Base-by-base conservation (phyloP, 306 rosid genomes). In the Gastrolobium bilobum region DNA sequence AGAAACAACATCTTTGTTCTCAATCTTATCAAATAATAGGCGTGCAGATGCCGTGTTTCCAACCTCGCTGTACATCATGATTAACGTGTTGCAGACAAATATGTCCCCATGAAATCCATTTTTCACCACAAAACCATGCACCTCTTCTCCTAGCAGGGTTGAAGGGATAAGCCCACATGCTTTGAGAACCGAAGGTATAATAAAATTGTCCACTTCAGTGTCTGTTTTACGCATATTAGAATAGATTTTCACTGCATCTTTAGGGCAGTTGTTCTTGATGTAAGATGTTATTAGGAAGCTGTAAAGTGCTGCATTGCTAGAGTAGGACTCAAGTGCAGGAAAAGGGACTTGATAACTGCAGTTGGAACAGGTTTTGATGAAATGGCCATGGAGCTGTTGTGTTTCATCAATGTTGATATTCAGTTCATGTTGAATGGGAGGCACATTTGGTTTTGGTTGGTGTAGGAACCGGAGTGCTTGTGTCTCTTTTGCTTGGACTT, bases 111-210 rank as follows among this genome's bases (percentile, higher is more conserved):
- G 76, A 13, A 83, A 79, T 13, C 94, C 92, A 68, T 53, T 80
- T 71, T 91, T 91, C 53, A 86, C 40, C 9, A 53, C 88, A 56
- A 85, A 88, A 60, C 90, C 90, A 42, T 89, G 94, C 4, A 80
- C 69, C 82, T 91, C 97, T 69, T 76, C 63, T 7, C 97, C 97
- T 10, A 83, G 37, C 2, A 26, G 10, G 0, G 6, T 35, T 52
- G 54, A 64, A 48, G 85, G 83, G 83, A 82, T 71, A 10, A 82
- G 83, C 9, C 83, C 50, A 57, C 92, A 88, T 15, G 97, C 97
- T 80, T 91, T 91, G 79, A 91, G 92, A 75, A 89, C 84, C 1
- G 94, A 91, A 7, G 97, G 94, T 20, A 89, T 39, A 34, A 87
- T 87, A 59, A 89, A 89, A 54, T 62, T 83, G 84, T 91, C 94